Evolutionary conservation across 208 protist species (phyloP), one percentile per base, ranked within the genome.

Genomic region (Jaenimonas drosophilae): DNA sequence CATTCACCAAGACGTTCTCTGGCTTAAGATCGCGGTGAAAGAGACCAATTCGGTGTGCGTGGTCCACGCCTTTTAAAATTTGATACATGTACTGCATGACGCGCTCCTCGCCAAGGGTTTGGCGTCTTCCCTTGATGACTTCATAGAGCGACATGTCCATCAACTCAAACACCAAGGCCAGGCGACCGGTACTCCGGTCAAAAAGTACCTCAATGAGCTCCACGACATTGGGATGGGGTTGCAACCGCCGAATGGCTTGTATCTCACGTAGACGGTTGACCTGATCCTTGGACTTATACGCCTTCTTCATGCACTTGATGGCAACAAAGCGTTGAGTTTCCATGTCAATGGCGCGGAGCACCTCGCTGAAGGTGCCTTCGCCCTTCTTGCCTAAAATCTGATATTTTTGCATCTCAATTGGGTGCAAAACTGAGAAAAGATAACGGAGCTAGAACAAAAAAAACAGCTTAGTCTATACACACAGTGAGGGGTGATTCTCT

Each of bases 141-240:
- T 98, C 94, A 64, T 99, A 98, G 5, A 98, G 64, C 60, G 98
- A 98, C 88, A 96, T 96, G 9, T 98, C 95, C 93, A 98, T 96
- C 14, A 98, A 59, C 62, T 99, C 96, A 68, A 99, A 96, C 20
- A 99, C 96, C 0, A 98, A 72, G 1, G 93, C 95, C 0, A 98
- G 63, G 3, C 90, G 71, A 0, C 95, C 91, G 0, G 90, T 95
- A 27, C 67, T 74, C 20, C 67, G 70, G 53, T 96, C 90, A 53
- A 96, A 98, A 6, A 99, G 60, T 0, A 99, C 95, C 39, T 98
- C 96, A 17, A 86, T 40, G 7, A 99, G 66, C 28, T 96, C 70
- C 6, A 99, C 90, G 26, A 98, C 96, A 56, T 97, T 96, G 9
- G 88, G 71, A 61, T 98, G 89, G 0, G 92, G 91, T 12, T 81